A percentile compares a stretch with the other conserved stretches of the same genome.
These are phyloP conservation scores for Citrullus colocynthis DNA, from an alignment of 306 rosid species.

Conservation along the genomic window DNA sequence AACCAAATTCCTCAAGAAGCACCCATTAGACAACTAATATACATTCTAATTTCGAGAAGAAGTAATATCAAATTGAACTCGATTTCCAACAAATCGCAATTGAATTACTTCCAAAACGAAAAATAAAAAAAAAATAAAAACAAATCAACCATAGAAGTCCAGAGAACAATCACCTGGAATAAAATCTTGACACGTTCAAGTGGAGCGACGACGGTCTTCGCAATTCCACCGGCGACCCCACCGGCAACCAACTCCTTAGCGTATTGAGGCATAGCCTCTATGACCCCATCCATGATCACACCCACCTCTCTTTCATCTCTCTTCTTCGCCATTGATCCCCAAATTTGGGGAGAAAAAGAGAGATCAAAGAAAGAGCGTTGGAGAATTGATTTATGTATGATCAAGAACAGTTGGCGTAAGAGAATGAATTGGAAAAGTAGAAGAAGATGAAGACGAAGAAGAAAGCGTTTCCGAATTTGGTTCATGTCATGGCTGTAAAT, in stretches of 20 bases:
- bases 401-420: not conserved
- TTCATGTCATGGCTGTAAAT: not conserved
- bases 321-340: constrained; percentile 28
- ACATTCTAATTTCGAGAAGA: not conserved
- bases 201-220: constrained; percentile 76
- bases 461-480: not conserved
- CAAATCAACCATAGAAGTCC: not conserved
- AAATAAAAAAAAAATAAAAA: not conserved
- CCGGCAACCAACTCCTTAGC: constrained; percentile 85
- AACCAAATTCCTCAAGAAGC: not conserved
- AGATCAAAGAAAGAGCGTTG: not conserved
- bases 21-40: not conserved
- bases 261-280: constrained; percentile 54
- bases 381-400: not conserved
- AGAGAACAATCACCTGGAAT: constrained; percentile 48
- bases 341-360: not conserved
- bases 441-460: not conserved
- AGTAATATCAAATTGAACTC: not conserved
- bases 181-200: constrained; percentile 85
- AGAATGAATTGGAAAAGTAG: no score
- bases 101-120: not conserved
- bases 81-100: not conserved
- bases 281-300: constrained; percentile 20
- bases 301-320: constrained; percentile 24
- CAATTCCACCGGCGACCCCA: constrained; percentile 70